Base-by-base conservation (phyloP, 2,329 filamentous ascomycete genomes). In the Colletotrichum tamarilloi region DNA sequence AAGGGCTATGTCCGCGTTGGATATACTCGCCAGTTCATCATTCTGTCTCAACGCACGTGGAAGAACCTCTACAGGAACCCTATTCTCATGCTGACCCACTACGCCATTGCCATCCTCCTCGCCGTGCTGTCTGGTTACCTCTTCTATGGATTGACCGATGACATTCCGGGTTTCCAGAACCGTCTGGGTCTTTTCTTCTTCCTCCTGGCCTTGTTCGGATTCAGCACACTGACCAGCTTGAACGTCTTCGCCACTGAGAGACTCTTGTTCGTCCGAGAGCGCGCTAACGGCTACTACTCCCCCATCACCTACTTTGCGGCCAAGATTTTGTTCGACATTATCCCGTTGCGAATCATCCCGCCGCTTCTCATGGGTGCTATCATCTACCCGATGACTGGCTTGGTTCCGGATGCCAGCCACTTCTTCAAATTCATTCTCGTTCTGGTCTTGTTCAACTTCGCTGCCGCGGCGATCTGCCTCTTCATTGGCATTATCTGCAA, bases 151-250 rank as follows among this genome's bases (percentile, higher is more conserved):
- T 87, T 99, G 60, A 98, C 95, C 0, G 95, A 98, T 79, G 95
- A 99, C 79, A 97, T 99, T 77, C 93, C 95, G 74, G 97, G 97
- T 42, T 99, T 99, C 89, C 97, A 99, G 82, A 99, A 99, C 82
- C 91, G 97, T 24, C 91, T 99, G 5, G 97, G 97, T 75, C 90
- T 99, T 16, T 99, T 99, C 89, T 97, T 99, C 87, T 99, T 99
- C 86, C 88, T 99, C 42, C 89, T 99, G 1, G 95, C 97, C 0
- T 89, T 99, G 2, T 99, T 98, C 78, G 97, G 97, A 11, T 99
- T 99, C 86, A 98, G 95, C 82, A 98, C 96, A 0, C 87, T 99
- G 52, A 98, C 97, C 0, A 97, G 94, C 78, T 87, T 99, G 67
- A 98, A 93, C 35, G 96, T 98, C 12, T 99, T 99, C 82, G 95